A percentile compares a stretch with the other conserved stretches of the same genome.
phyloP scores from a whole-genome alignment of 768 basidiomycete species.

The Mycena indigotica region DNA sequence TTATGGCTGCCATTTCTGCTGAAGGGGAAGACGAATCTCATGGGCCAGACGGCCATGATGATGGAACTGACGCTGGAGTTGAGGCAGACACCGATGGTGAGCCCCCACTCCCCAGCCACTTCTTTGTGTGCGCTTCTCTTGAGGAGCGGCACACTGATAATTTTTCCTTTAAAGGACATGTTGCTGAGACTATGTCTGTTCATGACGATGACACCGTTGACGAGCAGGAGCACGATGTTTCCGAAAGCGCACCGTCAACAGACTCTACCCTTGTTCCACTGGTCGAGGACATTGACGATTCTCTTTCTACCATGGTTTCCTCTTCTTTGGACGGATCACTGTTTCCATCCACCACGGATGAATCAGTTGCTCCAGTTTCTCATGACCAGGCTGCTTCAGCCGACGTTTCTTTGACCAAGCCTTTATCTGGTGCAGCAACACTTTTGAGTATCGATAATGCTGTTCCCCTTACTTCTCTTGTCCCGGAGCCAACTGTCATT shows the following conservation, averaged over 20 bases:
- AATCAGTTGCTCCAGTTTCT: constrained; percentile 41
- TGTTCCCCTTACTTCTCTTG: constrained; percentile 11
- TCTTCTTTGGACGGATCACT: constrained; percentile 35
- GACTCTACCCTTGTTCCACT: too few relatives aligned
- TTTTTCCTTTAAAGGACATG: constrained; percentile 55
- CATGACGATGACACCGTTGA: constrained; percentile 40
- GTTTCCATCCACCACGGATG: constrained; percentile 48
- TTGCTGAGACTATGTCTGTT: constrained; percentile 37
- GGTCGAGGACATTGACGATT: too few relatives aligned
- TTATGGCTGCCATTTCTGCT: constrained; percentile 84
- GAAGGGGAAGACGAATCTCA: constrained; percentile 57
- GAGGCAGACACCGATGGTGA: constrained; percentile 52
- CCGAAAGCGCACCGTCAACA: constrained; percentile 26
- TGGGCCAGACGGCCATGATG: constrained; percentile 41
- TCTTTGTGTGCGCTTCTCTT: constrained; percentile 52
- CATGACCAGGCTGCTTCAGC: constrained; percentile 39
- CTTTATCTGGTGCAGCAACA: constrained; percentile 55
- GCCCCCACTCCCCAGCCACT: constrained; percentile 40
- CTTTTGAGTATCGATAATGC: constrained; percentile 48
- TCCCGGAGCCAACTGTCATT: constrained; percentile 31
- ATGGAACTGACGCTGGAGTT: constrained; percentile 33
- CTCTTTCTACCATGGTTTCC: constrained; percentile 32
- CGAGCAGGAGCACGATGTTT: constrained; percentile 29
- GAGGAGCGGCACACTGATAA: constrained; percentile 66
- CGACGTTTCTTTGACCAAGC: constrained; percentile 47